These are phyloP conservation scores for Sorghum bicolor DNA, from an alignment of 176 grass and related monocot species.

Conservation along the genomic window Sorghum_bicolor_NCBIv3 NC_012879.2:14186501-14187000, in stretches of 20 bases:
- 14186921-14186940: not conserved
- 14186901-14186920: not conserved
- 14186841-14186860: not conserved
- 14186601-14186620: slow-evolving; percentile 44
- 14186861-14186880: not conserved
- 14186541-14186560: slow-evolving; percentile 42
- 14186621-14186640: slow-evolving; percentile 1
- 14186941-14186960: not conserved
- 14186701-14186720: slow-evolving; percentile 45
- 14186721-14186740: slow-evolving; percentile 44
- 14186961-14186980: not conserved
- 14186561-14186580: slow-evolving; percentile 57
- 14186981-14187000: slow-evolving; percentile 4
- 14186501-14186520: slow-evolving; percentile 47
- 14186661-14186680: not conserved
- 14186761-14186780: slow-evolving; percentile 45
- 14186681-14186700: slow-evolving; percentile 1
- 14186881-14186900: not conserved
- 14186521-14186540: slow-evolving; percentile 23
- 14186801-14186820: not conserved
- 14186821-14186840: not conserved
- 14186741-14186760: slow-evolving; percentile 32
- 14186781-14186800: slow-evolving; percentile 17
- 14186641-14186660: slow-evolving; percentile 35
- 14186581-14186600: slow-evolving; percentile 43